Evolutionary conservation across 805 yeast species (phyloP), one percentile per base, ranked within the genome.

Genomic region (Torulaspora franciscae): DNA sequence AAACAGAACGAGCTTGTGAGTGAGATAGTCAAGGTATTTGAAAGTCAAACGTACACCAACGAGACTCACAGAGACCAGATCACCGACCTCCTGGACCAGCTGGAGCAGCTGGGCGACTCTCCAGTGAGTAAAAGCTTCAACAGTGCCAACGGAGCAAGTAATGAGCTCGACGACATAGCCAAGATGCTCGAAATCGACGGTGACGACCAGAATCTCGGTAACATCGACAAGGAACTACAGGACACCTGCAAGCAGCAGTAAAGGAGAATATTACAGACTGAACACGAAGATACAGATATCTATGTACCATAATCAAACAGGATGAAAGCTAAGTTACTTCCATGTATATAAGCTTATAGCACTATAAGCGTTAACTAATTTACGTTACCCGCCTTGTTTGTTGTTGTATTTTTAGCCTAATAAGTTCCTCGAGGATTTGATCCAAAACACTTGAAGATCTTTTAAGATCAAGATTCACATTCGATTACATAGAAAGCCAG

Each of bases 1-100:
- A 65, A 71, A 32, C 98, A 91, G 61, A 79, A 74, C 49, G 72
- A 64, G 7, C 70, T 84, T 26, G 79, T 90, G 3, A 68, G 66
- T 26, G 75, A 75, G 38, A 82, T 90, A 17, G 75, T 86, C 28
- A 70, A 64, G 1, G 74, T 77, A 9, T 91, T 83, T 62, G 95
- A 91, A 58, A 71, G 70, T 4, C 73, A 80, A 0, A 68, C 66
- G 28, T 91, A 85, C 61, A 41, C 49, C 4, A 52, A 64, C 46
- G 59, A 51, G 3, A 29, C 49, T 22, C 50, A 52, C 41, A 53
- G 54, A 26, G 49, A 47, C 6, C 54, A 58, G 26, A 42, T 64
- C 2, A 62, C 65, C 6, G 48, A 47, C 22, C 40, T 59, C 17
- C 41, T 63, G 30, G 67, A 63, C 45, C 52, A 55, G 13, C 45